Base-by-base conservation (phyloP, 2,329 filamentous ascomycete species). In the Arachnomyces sp. region DNA sequence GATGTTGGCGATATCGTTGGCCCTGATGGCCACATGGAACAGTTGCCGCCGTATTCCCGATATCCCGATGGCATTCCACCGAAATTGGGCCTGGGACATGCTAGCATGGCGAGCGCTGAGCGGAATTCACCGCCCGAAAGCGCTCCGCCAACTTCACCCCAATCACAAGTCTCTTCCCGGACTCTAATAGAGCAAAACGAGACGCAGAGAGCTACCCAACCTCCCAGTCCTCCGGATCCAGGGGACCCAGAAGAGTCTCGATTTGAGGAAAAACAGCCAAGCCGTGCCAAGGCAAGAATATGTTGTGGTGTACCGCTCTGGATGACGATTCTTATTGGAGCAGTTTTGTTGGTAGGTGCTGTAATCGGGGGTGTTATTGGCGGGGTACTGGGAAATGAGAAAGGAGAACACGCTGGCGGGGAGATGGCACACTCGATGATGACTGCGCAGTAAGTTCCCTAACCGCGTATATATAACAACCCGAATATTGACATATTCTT, bases 1-100 rank as follows among this genome's bases (percentile, higher is more conserved):
- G 89, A 95, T 52, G 70, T 77, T n/a, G 86, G 83, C 34, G 88
- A 89, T 57, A 78, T 95, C 39, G 82, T 95, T 38, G 88, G 88
- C 1, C 85, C 84, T 0, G 80, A 94, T 54, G 89, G 89, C 1
- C 88, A 95, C 56, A 82, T 84, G 1, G 90, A 96, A 62, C 86
- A 94, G 60, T 68, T 95, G 13, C 90, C 90, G 9, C 90, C 90
- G 1, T 96, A 96, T 57, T 86, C 86, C 11, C 75, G 87, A 59
- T 95, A 93, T 61, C 86, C 89, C 2, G 85, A 93, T 38, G 83
- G 86, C 42, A 69, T 81, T 65, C 62, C 74, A 57, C 56, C 75
- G 61, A 70, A 87, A 75, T 53, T 56, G 2, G 65, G 68, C 25
- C 46, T 44, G 18, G 44, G 55, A 34, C 34, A 67, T 69, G 4